Percentiles rank a stretch among this genome's conserved stretches.
Evolutionary conservation across 768 basidiomycete species (phyloP).

Genomic region (Lactarius quietus): DNA sequence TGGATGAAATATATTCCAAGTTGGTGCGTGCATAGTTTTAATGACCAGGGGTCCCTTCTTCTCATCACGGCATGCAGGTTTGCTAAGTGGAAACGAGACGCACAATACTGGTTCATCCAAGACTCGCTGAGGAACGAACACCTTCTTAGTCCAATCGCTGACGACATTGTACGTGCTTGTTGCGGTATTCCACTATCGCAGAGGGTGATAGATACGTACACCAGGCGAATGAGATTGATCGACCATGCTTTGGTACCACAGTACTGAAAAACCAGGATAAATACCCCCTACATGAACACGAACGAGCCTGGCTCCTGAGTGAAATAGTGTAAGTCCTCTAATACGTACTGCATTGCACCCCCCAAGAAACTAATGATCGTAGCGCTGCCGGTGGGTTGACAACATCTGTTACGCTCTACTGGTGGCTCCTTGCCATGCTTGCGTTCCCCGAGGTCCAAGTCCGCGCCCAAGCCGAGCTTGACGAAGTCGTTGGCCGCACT

Average conservation of each 20-base stretch:
- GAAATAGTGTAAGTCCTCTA: slow-evolving; percentile 15
- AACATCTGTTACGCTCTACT: not conserved
- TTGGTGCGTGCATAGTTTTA: not conserved
- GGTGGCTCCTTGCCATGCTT: not conserved
- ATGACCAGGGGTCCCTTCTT: not conserved
- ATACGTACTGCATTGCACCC: slow-evolving; percentile 3
- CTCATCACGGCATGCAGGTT: not conserved
- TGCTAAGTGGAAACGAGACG: not conserved
- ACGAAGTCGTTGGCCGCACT: not conserved
- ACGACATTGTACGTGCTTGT: not conserved
- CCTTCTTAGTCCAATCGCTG: not conserved
- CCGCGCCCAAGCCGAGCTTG: not conserved
- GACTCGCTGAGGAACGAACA: not conserved
- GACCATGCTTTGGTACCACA: not conserved
- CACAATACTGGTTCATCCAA: not conserved
- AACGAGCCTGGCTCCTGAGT: slow-evolving; percentile 18
- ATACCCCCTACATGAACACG: not conserved
- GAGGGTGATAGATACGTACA: not conserved
- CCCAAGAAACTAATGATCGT: not conserved
- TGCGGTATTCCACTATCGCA: not conserved
- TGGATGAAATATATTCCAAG: not conserved
- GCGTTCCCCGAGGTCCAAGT: not conserved
- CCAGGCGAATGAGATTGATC: not conserved
- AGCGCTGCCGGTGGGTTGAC: not conserved
- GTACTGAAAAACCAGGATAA: slow-evolving; percentile 7